Evolutionary conservation across 495 filamentous ascomycete species (phyloP).

Genomic region (Schizothecium vesticola): DNA sequence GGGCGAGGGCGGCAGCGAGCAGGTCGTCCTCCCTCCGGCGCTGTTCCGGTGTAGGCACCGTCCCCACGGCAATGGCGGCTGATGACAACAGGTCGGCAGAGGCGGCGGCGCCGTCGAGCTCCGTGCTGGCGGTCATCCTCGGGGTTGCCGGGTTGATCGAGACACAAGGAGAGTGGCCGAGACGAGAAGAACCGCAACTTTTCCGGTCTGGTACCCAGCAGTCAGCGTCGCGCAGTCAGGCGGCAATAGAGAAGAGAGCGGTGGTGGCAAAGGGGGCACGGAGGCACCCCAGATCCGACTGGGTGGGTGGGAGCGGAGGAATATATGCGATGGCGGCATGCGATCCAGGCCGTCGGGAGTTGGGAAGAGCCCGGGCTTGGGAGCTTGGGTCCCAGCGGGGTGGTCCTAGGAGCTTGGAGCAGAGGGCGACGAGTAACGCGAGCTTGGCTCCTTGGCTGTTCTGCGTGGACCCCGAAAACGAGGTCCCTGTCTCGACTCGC

Average conservation of each 20-base stretch:
- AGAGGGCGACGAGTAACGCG: not conserved
- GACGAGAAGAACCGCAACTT: not conserved
- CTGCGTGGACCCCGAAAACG: not conserved
- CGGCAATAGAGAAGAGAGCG: not conserved
- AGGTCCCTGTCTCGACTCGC: not conserved
- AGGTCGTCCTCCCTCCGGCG: conserved; percentile 7
- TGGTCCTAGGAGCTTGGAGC: not conserved
- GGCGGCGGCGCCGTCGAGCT: not conserved
- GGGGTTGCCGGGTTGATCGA: not conserved
- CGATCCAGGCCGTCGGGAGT: not conserved
- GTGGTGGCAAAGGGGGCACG: not conserved
- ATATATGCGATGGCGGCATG: not conserved
- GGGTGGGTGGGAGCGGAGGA: not conserved
- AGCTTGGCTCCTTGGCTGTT: not conserved
- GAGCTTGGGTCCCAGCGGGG: not conserved
- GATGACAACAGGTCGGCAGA: not conserved
- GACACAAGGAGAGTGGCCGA: not conserved
- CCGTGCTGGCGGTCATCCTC: not conserved
- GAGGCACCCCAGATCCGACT: not conserved
- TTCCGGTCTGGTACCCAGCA: not conserved
- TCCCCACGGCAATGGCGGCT: conserved; percentile 7
- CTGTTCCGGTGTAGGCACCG: not conserved
- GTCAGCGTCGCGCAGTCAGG: not conserved
- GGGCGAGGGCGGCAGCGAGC: conserved; percentile 5
- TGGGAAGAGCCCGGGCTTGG: not conserved